Evolutionary conservation across 1,284 basidiomycete genomes (phyloP).

Genomic region (Tilletiopsis washingtonensis): DNA sequence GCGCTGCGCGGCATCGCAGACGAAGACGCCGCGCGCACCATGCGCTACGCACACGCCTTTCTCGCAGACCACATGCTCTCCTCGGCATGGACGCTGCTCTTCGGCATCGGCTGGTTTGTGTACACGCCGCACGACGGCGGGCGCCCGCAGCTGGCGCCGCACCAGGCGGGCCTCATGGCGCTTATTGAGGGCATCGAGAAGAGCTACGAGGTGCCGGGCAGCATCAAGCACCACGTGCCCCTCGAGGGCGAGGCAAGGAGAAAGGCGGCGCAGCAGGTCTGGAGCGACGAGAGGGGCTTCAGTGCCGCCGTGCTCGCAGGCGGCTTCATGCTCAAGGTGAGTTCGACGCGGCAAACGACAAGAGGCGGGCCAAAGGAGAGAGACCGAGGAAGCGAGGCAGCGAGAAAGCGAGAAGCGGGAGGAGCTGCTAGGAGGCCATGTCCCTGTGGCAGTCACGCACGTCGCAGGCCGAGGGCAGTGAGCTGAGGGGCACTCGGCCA

Average conservation of each 20-base stretch:
- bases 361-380: too few species aligned
- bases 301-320: conserved; percentile 68
- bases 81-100: conserved; percentile 84
- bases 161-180: conserved; percentile 44
- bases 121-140: conserved; percentile 6
- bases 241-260: conserved; percentile 50
- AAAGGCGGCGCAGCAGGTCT: conserved; percentile 52
- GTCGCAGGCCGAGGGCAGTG: too few species aligned
- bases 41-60: conserved; percentile 85
- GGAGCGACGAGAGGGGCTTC: conserved; percentile 79
- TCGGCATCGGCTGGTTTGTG: conserved; percentile 46
- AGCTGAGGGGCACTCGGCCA: too few species aligned
- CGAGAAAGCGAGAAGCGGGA: too few species aligned
- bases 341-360: conserved; percentile 31
- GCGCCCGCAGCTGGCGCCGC: conserved; percentile 10
- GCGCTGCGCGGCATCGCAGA: conserved; percentile 75
- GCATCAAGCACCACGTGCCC: conserved; percentile 34
- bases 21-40: conserved; percentile 50
- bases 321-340: conserved; percentile 83
- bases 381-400: too few species aligned
- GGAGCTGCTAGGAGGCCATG: too few species aligned
- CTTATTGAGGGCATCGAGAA: conserved; percentile 43
- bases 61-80: conserved; percentile 84
- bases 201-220: conserved; percentile 26
- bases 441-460: too few species aligned